phyloP scores from a whole-genome alignment of 2,329 filamentous ascomycete species.

The Sarocladium oryzae region DNA sequence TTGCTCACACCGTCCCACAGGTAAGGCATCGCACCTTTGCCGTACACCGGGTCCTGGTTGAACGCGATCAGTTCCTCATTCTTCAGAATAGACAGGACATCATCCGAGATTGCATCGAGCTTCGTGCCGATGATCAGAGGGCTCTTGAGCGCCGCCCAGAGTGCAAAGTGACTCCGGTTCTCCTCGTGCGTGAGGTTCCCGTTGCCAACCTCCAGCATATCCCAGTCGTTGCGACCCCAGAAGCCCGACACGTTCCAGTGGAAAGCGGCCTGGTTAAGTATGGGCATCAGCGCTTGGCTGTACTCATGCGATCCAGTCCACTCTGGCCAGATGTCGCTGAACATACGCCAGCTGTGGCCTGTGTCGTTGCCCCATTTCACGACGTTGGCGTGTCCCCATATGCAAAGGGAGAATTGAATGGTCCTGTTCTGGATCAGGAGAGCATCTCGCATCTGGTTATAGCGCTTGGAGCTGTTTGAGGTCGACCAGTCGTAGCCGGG shows the following conservation, averaged over 20 bases:
- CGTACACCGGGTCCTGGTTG: conserved; percentile 37
- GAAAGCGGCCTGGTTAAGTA: conserved; percentile 39
- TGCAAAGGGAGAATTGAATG: conserved; percentile 46
- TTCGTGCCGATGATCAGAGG: conserved; percentile 41
- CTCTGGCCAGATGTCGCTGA: conserved; percentile 29
- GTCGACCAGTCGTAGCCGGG: conserved; percentile 18
- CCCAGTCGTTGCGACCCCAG: conserved; percentile 41
- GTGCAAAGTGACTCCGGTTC: conserved; percentile 40
- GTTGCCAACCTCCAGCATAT: conserved; percentile 46
- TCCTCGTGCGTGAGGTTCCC: conserved; percentile 36
- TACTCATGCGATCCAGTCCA: conserved; percentile 16
- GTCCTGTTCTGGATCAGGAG: conserved; percentile 35
- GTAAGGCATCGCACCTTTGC: conserved; percentile 26
- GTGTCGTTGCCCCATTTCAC: conserved; percentile 41
- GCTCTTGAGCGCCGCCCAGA: conserved; percentile 43
- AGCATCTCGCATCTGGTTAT: conserved; percentile 44
- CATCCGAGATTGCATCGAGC: conserved; percentile 26
- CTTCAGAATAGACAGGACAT: conserved; percentile 32
- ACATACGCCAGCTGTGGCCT: conserved; percentile 41
- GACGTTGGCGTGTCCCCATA: conserved; percentile 46
- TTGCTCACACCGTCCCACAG: conserved; percentile 23
- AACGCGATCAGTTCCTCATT: conserved; percentile 33
- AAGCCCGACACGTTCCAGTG: conserved; percentile 35
- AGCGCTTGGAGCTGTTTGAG: conserved; percentile 33
- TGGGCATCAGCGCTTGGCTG: conserved; percentile 23